Percentiles rank a stretch among this genome's conserved stretches.
Evolutionary conservation across 2,329 filamentous ascomycete genomes (phyloP).

Genomic region (Hymenoscyphus albidus): DNA sequence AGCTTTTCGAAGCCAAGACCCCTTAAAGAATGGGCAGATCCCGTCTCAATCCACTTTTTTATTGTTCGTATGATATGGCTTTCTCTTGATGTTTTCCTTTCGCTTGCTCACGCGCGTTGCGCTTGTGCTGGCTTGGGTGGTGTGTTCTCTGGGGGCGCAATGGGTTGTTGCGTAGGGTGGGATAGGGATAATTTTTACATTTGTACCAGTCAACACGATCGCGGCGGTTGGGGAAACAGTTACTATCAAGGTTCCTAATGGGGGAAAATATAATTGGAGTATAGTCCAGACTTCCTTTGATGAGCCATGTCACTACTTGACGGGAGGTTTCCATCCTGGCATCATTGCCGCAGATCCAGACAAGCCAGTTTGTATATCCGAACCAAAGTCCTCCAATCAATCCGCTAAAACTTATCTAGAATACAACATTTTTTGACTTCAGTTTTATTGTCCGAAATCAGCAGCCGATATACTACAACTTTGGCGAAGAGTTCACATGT

Average conservation of each 20-base stretch:
- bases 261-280: neutral
- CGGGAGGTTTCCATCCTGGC: constrained; percentile 4
- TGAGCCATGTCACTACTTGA: neutral
- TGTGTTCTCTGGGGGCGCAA: neutral
- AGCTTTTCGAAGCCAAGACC: neutral
- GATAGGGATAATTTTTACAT: neutral
- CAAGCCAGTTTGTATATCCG: neutral
- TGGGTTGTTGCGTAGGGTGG: neutral
- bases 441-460: neutral
- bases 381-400: neutral
- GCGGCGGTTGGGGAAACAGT: neutral
- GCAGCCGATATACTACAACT: constrained; percentile 8
- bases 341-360: neutral
- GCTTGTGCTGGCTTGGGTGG: neutral
- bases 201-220: constrained; percentile 1
- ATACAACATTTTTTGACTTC: neutral
- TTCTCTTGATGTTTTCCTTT: constrained; percentile 7
- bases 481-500: neutral
- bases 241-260: constrained; percentile 1
- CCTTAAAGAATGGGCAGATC: constrained; percentile 6
- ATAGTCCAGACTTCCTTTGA: constrained; percentile 3
- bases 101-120: neutral
- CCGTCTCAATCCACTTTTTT: neutral
- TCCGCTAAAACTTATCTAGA: neutral
- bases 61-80: neutral